Conservation (phyloP, 768 basidiomycete genomes). For the Podaxis sp. region DNA sequence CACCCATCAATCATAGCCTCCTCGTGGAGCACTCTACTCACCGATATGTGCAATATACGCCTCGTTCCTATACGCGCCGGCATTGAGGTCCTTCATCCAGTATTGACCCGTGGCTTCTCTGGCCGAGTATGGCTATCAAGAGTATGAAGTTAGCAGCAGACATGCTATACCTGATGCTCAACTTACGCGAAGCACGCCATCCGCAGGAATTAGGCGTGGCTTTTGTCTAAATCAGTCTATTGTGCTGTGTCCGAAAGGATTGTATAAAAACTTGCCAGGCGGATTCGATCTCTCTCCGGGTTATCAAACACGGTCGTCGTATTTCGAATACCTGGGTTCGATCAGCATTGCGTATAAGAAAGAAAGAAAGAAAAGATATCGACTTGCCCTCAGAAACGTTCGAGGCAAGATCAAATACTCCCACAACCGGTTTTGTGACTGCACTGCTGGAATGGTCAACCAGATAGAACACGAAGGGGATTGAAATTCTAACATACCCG, state of each 20-base stretch:
- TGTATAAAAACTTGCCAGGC: slow-evolving; percentile 52
- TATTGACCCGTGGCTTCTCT: slow-evolving; percentile 93
- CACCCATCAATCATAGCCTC: background rate
- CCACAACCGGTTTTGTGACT: slow-evolving; percentile 95
- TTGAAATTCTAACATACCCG: slow-evolving; percentile 49
- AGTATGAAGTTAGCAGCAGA: background rate
- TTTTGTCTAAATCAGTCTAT: slow-evolving; percentile 22
- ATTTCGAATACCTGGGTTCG: slow-evolving; percentile 78
- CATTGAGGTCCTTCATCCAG: slow-evolving; percentile 94
- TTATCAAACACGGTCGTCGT: slow-evolving; percentile 98
- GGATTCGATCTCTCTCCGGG: slow-evolving; percentile 80
- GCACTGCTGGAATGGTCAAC: slow-evolving; percentile 41
- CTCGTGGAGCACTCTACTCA: slow-evolving; percentile 28
- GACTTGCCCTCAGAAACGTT: slow-evolving; percentile 84
- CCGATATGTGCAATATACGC: slow-evolving; percentile 90
- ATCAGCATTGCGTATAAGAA: background rate
- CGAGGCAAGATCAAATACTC: slow-evolving; percentile 93
- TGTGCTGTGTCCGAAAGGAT: background rate
- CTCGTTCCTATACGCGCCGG: slow-evolving; percentile 81
- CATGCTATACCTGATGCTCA: background rate
- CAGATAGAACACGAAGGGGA: background rate
- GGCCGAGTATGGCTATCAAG: slow-evolving; percentile 72
- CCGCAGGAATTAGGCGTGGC: slow-evolving; percentile 83
- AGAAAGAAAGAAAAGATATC: background rate
- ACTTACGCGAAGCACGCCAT: slow-evolving; percentile 83